These are phyloP conservation scores for Coemansia sp. DNA, from an alignment of 192 early-diverging fungal genomes.

Conservation along the genomic window DNA sequence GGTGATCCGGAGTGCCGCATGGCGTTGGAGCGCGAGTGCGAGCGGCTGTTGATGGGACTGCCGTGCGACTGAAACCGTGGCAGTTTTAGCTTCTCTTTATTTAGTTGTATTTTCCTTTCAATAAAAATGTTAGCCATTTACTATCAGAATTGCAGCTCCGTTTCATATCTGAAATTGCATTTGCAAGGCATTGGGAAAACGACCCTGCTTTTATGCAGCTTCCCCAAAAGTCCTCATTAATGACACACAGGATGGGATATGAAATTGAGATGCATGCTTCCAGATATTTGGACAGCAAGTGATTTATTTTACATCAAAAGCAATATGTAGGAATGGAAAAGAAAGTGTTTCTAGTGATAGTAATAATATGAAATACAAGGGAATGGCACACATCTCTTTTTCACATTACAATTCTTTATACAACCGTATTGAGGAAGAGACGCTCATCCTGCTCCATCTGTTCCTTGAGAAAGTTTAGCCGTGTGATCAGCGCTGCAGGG, in stretches of 20 bases:
- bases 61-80: not conserved
- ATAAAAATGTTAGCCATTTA: not conserved
- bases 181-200: too few species aligned
- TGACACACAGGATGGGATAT: too few species aligned
- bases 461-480: constrained; percentile 46
- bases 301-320: too few species aligned
- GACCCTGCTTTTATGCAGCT: too few species aligned
- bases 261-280: too few species aligned
- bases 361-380: not conserved
- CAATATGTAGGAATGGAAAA: not conserved
- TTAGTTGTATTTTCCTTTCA: not conserved
- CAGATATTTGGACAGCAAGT: too few species aligned
- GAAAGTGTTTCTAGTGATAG: not conserved
- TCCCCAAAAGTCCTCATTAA: too few species aligned
- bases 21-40: constrained; percentile 46
- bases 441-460: constrained; percentile 52
- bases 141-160: not conserved
- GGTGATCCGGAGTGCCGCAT: constrained; percentile 25
- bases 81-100: not conserved
- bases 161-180: too few species aligned
- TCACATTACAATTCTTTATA: not conserved
- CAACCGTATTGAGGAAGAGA: constrained; percentile 16
- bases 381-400: not conserved
- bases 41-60: constrained; percentile 32
- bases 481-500: constrained; percentile 40